phyloP scores from a whole-genome alignment of 805 yeast species.

The Candida ponderosae region DNA sequence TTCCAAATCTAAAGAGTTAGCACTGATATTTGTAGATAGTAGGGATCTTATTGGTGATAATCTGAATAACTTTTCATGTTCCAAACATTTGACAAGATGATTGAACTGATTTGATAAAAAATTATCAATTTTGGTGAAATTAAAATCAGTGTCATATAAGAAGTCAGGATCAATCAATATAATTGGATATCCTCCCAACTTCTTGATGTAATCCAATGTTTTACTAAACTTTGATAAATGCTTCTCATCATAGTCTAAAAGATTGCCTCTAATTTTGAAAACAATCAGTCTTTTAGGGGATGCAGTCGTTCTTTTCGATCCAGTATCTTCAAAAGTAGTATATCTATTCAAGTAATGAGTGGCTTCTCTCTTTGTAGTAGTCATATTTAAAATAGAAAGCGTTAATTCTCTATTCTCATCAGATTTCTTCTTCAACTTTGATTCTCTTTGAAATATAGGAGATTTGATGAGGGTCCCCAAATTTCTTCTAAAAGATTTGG shows the following conservation, averaged over 20 bases:
- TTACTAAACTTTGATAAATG: constrained; percentile 9
- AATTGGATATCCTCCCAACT: constrained; percentile 15
- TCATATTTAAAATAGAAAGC: constrained; percentile 76
- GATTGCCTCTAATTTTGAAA: constrained; percentile 20
- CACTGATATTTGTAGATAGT: not conserved
- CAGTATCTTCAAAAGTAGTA: constrained; percentile 32
- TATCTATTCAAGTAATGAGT: constrained; percentile 71
- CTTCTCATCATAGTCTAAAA: constrained; percentile 6
- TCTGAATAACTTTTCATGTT: constrained; percentile 1
- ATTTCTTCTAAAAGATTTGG: not conserved
- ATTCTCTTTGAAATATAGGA: constrained; percentile 1
- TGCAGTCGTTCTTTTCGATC: constrained; percentile 19
- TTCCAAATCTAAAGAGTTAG: not conserved
- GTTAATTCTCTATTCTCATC: constrained; percentile 60
- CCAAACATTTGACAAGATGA: constrained; percentile 5
- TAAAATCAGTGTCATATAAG: constrained; percentile 10
- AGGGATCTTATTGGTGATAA: constrained; percentile 13
- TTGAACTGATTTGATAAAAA: constrained; percentile 14
- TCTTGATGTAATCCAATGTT: constrained; percentile 15
- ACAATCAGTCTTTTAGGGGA: constrained; percentile 19
- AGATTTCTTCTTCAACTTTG: constrained; percentile 12
- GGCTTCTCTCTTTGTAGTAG: constrained; percentile 93
- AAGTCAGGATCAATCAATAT: constrained; percentile 18
- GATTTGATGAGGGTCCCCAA: not conserved
- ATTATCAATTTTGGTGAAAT: constrained; percentile 9